Evolutionary conservation across 192 early-diverging fungal genomes (phyloP), one percentile per base, ranked within the genome.

Genomic region (Powellomyces hirtus): DNA sequence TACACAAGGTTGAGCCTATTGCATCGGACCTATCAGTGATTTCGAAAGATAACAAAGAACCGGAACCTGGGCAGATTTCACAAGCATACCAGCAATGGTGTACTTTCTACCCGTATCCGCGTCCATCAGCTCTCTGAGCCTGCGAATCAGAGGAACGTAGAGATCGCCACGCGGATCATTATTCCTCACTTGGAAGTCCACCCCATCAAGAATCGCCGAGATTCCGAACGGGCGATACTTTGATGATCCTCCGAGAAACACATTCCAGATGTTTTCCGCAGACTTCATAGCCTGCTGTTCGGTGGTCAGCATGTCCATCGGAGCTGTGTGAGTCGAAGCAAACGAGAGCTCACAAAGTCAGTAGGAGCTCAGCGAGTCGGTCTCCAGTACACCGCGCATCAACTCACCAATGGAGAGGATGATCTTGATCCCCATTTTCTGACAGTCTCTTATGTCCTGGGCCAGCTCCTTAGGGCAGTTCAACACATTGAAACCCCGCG

Each of bases 221-320:
- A n/a, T n/a, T 20, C 87, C 89, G 59, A 94, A 87, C 0, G 92
- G 92, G 11, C 91, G 83, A 1, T 59, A 75, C 1, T 61, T 24
- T 7, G 86, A 76, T 30, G 75, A 78, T 13, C 91, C 90, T 35
- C 84, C 88, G 14, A 91, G 71, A 58, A 93, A 93, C 61, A 90
- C 74, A 62, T 92, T 85, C 87, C 88, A 92, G 33, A 94, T 77
- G 38, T 86, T 76, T 29, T 84, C 73, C 0, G 93, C 91, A 70
- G 91, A 66, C 14, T 8, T 10, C 29, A 16, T 1, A 31, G 64
- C 64, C 10, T 8, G 16, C 1, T 20, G 30, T 11, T 16, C n/a
- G 1, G 50, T 31, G 11, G 22, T 13, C 26, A 66, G 44, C 26
- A 38, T 44, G 40, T 57, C 52, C 37, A 36, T 26, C 34, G 66